Conservation (phyloP, 768 basidiomycete species). For the Tricholoma matsutake region DNA sequence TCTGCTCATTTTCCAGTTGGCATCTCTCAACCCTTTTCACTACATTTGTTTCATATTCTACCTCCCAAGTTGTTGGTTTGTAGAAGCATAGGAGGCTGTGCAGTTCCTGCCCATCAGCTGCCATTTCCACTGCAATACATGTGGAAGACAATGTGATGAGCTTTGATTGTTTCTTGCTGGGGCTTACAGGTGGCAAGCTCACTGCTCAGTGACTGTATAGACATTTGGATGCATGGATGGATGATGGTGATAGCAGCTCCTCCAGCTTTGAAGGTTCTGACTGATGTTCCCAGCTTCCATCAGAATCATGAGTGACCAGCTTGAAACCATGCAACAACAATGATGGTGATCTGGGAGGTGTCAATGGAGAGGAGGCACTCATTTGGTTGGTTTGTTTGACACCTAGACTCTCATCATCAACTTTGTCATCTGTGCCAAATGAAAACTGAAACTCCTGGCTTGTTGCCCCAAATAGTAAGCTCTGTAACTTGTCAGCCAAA, state of each 20-base stretch:
- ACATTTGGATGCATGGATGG: neutral
- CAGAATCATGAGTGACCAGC: too few relatives aligned
- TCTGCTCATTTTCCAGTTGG: neutral
- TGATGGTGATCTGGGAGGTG: too few relatives aligned
- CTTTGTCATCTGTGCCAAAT: neutral
- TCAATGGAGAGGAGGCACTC: too few relatives aligned
- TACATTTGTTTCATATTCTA: neutral
- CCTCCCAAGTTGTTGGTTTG: neutral
- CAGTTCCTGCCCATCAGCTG: neutral
- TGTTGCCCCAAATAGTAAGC: neutral
- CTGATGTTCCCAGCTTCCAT: too few relatives aligned
- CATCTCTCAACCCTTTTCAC: neutral
- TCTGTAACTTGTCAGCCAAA: neutral
- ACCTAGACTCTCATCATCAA: too few relatives aligned
- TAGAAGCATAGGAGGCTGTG: conserved; percentile 2
- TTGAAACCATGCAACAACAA: too few relatives aligned
- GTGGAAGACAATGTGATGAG: neutral
- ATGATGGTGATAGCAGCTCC: neutral
- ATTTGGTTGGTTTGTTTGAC: too few relatives aligned
- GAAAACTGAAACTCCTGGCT: neutral
- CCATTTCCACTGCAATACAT: neutral
- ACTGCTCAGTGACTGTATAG: neutral
- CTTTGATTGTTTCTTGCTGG: neutral
- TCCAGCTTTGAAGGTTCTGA: too few relatives aligned
- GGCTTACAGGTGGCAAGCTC: neutral